Percentiles rank a stretch among this genome's conserved stretches.
phyloP scores from a whole-genome alignment of 768 basidiomycete genomes.

The Boletellus sp. region DNA sequence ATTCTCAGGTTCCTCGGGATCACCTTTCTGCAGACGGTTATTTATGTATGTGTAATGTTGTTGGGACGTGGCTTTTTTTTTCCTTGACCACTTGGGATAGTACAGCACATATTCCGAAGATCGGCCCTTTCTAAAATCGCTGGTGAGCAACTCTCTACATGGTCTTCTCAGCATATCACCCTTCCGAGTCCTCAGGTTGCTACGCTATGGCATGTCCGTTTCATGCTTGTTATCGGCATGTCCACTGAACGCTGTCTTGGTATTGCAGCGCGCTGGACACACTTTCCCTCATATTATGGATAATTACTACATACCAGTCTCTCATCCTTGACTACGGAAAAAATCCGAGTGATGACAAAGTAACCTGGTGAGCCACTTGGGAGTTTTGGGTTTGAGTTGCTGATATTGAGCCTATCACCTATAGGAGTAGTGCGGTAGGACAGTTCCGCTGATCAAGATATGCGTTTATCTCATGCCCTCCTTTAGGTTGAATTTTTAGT shows the following conservation, averaged over 20 bases:
- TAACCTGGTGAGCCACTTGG: background rate
- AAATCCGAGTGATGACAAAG: fast-evolving
- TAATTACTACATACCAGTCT: background rate
- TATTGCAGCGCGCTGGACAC: background rate
- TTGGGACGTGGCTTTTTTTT: background rate
- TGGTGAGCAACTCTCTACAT: background rate
- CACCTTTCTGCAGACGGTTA: background rate
- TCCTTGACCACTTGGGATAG: background rate
- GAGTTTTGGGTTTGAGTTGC: background rate
- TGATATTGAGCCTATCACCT: background rate
- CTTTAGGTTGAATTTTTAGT: background rate
- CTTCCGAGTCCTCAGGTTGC: background rate
- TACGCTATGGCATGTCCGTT: background rate
- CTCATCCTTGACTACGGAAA: background rate
- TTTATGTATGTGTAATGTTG: background rate
- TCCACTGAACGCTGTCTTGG: background rate
- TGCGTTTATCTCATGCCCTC: background rate
- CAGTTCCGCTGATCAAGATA: background rate
- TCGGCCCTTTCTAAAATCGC: background rate
- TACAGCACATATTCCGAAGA: background rate
- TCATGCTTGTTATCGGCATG: background rate
- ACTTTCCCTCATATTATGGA: background rate
- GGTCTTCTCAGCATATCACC: background rate
- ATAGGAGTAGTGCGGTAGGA: conserved; percentile 1
- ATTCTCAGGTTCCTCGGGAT: background rate